Evolutionary conservation across 768 basidiomycete genomes (phyloP).

Genomic region (Xerocomellus amylosporus): DNA sequence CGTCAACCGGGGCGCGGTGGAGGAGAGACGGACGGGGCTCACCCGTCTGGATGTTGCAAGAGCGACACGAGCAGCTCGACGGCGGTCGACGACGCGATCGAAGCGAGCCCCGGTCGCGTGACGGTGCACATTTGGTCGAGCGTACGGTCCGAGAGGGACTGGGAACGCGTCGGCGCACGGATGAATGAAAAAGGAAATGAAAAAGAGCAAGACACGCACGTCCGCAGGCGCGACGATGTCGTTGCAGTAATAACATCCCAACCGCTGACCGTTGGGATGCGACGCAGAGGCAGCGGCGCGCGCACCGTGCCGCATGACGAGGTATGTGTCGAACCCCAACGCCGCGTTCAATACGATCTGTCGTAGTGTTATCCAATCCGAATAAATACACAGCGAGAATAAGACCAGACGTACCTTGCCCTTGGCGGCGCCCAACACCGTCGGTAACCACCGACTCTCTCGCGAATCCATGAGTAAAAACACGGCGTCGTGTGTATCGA

Average conservation of each 20-base stretch:
- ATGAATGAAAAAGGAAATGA: no score
- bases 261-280: conserved; percentile 31
- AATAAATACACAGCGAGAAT: neutral
- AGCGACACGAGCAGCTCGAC: conserved; percentile 90
- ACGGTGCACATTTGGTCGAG: conserved; percentile 99
- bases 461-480: conserved; percentile 98
- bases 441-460: conserved; percentile 95
- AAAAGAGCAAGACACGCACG: conserved; percentile 43
- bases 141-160: conserved; percentile 82
- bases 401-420: conserved; percentile 57
- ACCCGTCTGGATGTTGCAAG: conserved; percentile 89
- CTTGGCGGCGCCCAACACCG: conserved; percentile 79
- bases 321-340: conserved; percentile 91
- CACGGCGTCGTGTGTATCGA: conserved; percentile 84
- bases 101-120: conserved; percentile 89
- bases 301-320: conserved; percentile 95
- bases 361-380: neutral
- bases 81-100: conserved; percentile 87
- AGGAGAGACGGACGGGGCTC: conserved; percentile 17
- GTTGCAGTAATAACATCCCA: conserved; percentile 98
- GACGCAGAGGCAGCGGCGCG: conserved; percentile 35
- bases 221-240: conserved; percentile 96
- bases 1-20: neutral
- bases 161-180: neutral
- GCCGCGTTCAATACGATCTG: conserved; percentile 94